Conservation (phyloP, 2,329 filamentous ascomycete species). For the Zasmidium angulare region DNA sequence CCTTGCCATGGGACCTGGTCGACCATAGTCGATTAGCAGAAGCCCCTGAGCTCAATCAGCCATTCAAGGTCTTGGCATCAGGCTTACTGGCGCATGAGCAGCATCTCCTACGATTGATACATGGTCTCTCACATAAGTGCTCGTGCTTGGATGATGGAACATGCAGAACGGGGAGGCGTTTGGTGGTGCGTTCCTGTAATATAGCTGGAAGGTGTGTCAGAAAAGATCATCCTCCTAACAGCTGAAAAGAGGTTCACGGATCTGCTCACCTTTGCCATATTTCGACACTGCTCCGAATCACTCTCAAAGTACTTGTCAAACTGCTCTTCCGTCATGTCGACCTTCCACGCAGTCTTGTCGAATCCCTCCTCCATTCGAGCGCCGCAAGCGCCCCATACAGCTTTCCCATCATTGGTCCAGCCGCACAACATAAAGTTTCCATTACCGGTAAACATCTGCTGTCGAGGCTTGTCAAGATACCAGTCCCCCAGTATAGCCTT, state of each 20-base stretch:
- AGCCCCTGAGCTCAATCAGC: no score
- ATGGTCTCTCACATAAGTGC: background rate
- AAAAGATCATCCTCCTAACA: no score
- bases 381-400: conserved; percentile 2
- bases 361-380: no score
- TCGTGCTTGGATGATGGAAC: background rate
- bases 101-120: conserved; percentile 2
- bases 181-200: no score
- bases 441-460: conserved; percentile 2
- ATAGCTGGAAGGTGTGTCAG: no score
- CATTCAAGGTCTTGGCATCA: no score
- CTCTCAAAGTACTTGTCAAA: conserved; percentile 7
- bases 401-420: background rate
- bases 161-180: no score
- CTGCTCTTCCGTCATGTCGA: background rate
- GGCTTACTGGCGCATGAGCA: background rate
- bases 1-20: background rate
- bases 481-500: conserved; percentile 1
- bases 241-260: no score
- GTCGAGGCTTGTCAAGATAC: conserved; percentile 1
- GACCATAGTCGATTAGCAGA: no score
- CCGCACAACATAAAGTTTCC: conserved; percentile 4
- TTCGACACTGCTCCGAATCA: conserved; percentile 7
- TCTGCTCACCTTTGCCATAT: conserved; percentile 1
- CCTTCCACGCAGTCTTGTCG: no score